Evolutionary conservation across 768 basidiomycete genomes (phyloP).

Genomic region (Thelephora aurantiotincta): DNA sequence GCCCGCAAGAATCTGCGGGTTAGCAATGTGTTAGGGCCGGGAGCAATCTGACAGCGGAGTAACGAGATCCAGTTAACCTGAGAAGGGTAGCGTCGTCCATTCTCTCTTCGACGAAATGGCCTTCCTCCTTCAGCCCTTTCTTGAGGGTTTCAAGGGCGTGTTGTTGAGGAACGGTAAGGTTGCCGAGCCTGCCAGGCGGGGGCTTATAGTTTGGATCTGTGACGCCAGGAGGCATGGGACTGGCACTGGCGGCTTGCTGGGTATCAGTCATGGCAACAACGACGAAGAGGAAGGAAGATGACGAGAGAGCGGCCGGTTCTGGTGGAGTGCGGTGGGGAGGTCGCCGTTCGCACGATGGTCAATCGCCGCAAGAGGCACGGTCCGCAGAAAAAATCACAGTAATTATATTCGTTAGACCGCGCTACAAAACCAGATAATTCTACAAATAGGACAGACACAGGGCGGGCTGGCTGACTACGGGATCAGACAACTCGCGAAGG

Average conservation of each 20-base stretch:
- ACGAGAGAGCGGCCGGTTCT: neutral
- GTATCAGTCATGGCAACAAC: slow-evolving; percentile 12
- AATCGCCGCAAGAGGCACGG: neutral
- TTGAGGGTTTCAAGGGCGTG: slow-evolving; percentile 57
- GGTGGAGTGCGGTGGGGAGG: neutral
- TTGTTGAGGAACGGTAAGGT: slow-evolving; percentile 49
- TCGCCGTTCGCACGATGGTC: neutral
- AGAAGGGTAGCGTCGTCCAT: slow-evolving; percentile 63
- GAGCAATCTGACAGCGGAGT: too few species aligned
- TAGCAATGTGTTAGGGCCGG: neutral
- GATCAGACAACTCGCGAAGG: neutral
- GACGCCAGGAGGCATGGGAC: slow-evolving; percentile 40
- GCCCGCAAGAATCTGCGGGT: slow-evolving; percentile 72
- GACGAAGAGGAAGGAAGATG: neutral
- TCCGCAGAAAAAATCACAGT: neutral
- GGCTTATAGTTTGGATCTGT: slow-evolving; percentile 56
- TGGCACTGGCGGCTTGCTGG: slow-evolving; percentile 31
- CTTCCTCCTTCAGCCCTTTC: slow-evolving; percentile 46
- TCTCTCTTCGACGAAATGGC: slow-evolving; percentile 41
- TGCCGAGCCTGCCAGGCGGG: slow-evolving; percentile 64
- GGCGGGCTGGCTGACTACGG: neutral
- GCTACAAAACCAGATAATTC: neutral
- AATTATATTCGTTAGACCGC: neutral
- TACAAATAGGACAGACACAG: too few species aligned
- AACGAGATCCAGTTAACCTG: slow-evolving; percentile 25